phyloP scores from a whole-genome alignment of 2,329 filamentous ascomycete species.

The Sarocladium brachiariae region DNA sequence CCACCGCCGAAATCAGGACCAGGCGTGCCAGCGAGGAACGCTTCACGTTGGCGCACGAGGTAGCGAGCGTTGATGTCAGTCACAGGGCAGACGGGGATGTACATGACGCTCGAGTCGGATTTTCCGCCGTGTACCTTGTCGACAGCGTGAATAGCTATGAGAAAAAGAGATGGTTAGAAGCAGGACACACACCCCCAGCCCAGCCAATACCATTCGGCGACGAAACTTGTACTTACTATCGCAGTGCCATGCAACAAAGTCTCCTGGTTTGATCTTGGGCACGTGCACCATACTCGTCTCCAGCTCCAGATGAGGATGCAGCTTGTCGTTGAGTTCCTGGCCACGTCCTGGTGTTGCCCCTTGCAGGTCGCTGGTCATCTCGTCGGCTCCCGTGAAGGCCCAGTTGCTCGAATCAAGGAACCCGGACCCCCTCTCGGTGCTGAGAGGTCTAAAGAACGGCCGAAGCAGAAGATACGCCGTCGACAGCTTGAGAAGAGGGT shows the following conservation, averaged over 20 bases:
- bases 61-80: constrained; percentile 64
- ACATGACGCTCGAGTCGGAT: constrained; percentile 74
- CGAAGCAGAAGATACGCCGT: constrained; percentile 76
- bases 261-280: constrained; percentile 62
- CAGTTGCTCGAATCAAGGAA: constrained; percentile 52
- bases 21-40: constrained; percentile 61
- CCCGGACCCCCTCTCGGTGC: constrained; percentile 18
- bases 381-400: constrained; percentile 39
- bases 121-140: constrained; percentile 69
- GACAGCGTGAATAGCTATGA: constrained; percentile 70
- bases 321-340: constrained; percentile 57
- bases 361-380: constrained; percentile 56
- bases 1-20: constrained; percentile 68
- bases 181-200: too few relatives aligned
- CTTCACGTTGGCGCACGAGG: constrained; percentile 61
- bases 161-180: too few relatives aligned
- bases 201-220: too few relatives aligned
- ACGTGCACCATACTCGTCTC: constrained; percentile 62
- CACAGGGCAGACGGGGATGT: constrained; percentile 75
- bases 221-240: constrained; percentile 57
- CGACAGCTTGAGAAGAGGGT: constrained; percentile 67
- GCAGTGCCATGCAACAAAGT: constrained; percentile 82
- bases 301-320: constrained; percentile 68
- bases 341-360: constrained; percentile 63
- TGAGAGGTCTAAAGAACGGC: constrained; percentile 66